These are phyloP conservation scores for Aspergillus sp. DNA, from an alignment of 2,329 filamentous ascomycete genomes.

Conservation along the genomic window DNA sequence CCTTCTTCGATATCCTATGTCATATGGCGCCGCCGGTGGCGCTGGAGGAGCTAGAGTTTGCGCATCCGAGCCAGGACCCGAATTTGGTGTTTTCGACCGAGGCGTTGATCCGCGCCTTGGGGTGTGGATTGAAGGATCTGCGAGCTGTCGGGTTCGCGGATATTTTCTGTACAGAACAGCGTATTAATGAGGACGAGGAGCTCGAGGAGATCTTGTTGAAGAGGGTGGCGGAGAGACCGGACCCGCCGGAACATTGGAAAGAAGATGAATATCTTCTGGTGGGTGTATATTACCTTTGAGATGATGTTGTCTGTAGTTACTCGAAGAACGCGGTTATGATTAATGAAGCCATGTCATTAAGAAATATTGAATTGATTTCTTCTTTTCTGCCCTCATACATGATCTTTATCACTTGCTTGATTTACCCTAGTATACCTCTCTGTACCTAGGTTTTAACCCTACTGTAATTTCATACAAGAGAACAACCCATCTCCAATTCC, in stretches of 20 bases:
- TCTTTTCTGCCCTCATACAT: background rate
- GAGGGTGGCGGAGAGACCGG: conserved; percentile 9
- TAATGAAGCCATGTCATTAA: background rate
- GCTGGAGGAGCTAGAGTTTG: conserved; percentile 31
- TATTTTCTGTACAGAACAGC: conserved; percentile 20
- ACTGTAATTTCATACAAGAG: background rate
- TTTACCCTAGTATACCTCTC: too few relatives aligned
- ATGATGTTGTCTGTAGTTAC: background rate
- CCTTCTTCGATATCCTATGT: conserved; percentile 27
- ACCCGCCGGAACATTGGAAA: background rate
- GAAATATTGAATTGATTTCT: background rate
- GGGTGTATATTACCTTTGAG: conserved; percentile 21
- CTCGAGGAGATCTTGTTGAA: conserved; percentile 27
- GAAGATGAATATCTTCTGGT: conserved; percentile 5
- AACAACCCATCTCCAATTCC: too few relatives aligned
- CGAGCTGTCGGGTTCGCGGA: conserved; percentile 29
- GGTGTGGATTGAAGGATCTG: conserved; percentile 24
- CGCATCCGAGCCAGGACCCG: conserved; percentile 17
- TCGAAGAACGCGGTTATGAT: background rate
- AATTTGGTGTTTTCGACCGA: conserved; percentile 22
- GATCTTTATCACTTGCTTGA: too few relatives aligned
- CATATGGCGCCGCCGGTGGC: conserved; percentile 16
- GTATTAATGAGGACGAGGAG: conserved; percentile 24
- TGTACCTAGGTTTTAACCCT: background rate
- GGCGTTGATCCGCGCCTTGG: conserved; percentile 21